Evolutionary conservation across 495 filamentous ascomycete genomes (phyloP), one percentile per base, ranked within the genome.

Genomic region (Collariella sp.): DNA sequence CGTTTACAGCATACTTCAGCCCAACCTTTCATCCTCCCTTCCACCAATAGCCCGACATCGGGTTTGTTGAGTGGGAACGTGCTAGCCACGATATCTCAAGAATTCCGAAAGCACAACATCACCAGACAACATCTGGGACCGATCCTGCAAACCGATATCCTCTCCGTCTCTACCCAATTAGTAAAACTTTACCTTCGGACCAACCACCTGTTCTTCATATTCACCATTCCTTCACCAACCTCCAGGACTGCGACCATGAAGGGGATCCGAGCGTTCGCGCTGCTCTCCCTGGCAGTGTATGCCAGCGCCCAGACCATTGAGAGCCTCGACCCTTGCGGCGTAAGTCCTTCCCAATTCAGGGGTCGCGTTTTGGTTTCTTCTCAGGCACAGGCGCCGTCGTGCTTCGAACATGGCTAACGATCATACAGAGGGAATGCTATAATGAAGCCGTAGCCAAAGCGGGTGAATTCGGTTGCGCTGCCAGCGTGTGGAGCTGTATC

Each of bases 271-370:
- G 40, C 57, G 6, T 42, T 67, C 31, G 35, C 51, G 46, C 49
- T 67, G 50, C 46, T 67, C 22, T 49, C 50, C 13, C 55, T 59
- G 24, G 59, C 63, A 5, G 50, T 29, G 5, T 19, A 61, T 5
- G 63, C 51, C 35, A 54, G 29, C 46, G 59, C 52, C 31, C 63
- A 66, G 54, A 18, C 60, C 16, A 49, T 64, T 16, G 59, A 62
- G 29, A 59, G 39, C 31, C 50, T 68, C 19, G 35, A 56, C 11
- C 11, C 13, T 10, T 70, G 65, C 40, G 62, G 52, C 23, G 65
- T 68, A 59, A 55, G 67, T 64, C 40, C 46, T 22, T 41, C 43
- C 39, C 5, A n/a, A 6, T 38, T 13, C 11, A 3, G 3, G 15
- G 35, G 15, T 13, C 35, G 6, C 15, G 35, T 34, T 34, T 12